Evolutionary conservation across 2,329 filamentous ascomycete genomes (phyloP).

Genomic region (Trichoderma citrinoviride): DNA sequence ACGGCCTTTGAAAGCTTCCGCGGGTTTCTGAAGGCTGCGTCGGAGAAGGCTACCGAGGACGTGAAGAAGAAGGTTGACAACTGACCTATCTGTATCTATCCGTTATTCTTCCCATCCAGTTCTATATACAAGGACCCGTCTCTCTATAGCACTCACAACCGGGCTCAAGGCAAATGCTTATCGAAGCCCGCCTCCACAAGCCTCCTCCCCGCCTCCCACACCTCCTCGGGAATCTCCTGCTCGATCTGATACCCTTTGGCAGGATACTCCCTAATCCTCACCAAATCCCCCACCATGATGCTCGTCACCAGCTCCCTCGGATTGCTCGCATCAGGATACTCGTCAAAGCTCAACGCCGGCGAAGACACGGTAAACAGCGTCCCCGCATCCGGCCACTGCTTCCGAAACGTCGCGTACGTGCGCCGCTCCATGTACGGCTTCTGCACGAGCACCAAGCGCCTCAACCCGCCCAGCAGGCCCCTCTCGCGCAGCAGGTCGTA

Average conservation of each 20-base stretch:
- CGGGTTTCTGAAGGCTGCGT: conserved; percentile 64
- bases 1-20: conserved; percentile 83
- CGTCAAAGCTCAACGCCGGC: conserved; percentile 38
- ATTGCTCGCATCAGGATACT: conserved; percentile 44
- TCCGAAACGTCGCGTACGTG: conserved; percentile 46
- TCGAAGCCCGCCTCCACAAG: conserved; percentile 41
- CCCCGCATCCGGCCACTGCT: conserved; percentile 43
- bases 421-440: conserved; percentile 50
- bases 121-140: not conserved
- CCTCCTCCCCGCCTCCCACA: conserved; percentile 43
- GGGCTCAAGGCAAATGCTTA: conserved; percentile 38
- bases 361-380: conserved; percentile 42
- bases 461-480: conserved; percentile 23
- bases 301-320: conserved; percentile 42
- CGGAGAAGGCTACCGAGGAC: conserved; percentile 18
- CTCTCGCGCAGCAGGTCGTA: conserved; percentile 34
- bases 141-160: not conserved
- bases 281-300: conserved; percentile 46
- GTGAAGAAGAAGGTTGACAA: not conserved
- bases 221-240: conserved; percentile 41
- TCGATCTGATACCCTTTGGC: conserved; percentile 43
- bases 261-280: conserved; percentile 45
- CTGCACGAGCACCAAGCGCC: conserved; percentile 44
- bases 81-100: not conserved
- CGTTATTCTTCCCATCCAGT: not conserved